phyloP scores from a whole-genome alignment of 1,284 basidiomycete genomes.

The Cutaneotrichosporon mucoides region DNA sequence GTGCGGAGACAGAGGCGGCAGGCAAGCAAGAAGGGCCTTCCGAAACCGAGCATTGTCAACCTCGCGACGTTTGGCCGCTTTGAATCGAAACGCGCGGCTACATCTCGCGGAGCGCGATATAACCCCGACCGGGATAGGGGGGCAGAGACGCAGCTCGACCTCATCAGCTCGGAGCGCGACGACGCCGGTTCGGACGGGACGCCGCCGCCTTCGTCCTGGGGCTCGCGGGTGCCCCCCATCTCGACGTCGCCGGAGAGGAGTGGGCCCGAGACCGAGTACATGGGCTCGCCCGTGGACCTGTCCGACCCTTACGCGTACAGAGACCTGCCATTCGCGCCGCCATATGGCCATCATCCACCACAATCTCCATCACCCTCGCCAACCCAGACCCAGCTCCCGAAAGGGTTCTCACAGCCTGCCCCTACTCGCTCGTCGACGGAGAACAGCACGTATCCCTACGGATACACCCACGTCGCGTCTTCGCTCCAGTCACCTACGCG shows the following conservation, averaged over 20 bases:
- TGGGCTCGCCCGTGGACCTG: too few species aligned
- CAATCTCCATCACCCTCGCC: too few species aligned
- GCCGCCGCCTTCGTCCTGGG: neutral
- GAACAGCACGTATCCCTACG: neutral
- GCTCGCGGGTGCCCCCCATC: too few species aligned
- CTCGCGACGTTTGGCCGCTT: constrained; percentile 10
- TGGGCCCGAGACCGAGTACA: too few species aligned
- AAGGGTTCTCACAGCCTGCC: neutral
- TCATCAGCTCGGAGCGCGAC: constrained; percentile 6
- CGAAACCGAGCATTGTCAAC: constrained; percentile 10
- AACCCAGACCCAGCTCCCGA: neutral
- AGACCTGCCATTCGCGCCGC: too few species aligned
- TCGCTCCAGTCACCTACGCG: neutral
- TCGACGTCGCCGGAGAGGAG: too few species aligned
- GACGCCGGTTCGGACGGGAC: too few species aligned
- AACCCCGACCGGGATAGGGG: neutral
- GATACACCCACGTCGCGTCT: neutral
- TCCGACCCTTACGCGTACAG: too few species aligned
- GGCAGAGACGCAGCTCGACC: neutral
- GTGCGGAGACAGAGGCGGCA: constrained; percentile 24
- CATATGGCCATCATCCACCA: too few species aligned
- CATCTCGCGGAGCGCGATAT: too few species aligned
- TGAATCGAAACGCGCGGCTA: constrained; percentile 8
- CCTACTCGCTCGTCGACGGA: neutral
- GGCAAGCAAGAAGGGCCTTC: constrained; percentile 8